Conservation (phyloP, 805 yeast species). For the Candida dajiaensis region DNA sequence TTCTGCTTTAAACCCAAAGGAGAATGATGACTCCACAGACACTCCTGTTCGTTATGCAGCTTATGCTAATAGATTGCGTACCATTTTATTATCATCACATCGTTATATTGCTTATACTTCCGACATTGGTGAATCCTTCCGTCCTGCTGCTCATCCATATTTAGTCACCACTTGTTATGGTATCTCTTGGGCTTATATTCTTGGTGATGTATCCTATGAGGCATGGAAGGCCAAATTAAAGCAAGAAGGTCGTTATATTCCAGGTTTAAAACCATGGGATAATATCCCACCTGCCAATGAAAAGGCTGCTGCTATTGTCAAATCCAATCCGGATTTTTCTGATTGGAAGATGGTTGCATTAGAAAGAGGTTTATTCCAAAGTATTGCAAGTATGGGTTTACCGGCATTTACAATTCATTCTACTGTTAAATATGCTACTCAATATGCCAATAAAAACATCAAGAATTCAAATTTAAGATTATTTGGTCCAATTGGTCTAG, state of each 20-base stretch:
- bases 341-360: constrained; percentile 64
- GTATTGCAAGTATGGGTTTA: constrained; percentile 78
- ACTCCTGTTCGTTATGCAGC: constrained; percentile 69
- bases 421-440: constrained; percentile 63
- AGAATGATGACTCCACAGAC: constrained; percentile 35
- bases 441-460: constrained; percentile 49
- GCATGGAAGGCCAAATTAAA: constrained; percentile 67
- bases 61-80: constrained; percentile 68
- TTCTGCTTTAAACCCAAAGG: neutral
- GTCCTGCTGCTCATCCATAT: constrained; percentile 71
- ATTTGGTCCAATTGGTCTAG: constrained; percentile 76
- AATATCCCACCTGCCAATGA: constrained; percentile 35
- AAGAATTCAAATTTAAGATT: constrained; percentile 42
- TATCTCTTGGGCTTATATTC: constrained; percentile 67
- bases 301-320: constrained; percentile 28
- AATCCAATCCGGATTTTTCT: constrained; percentile 23
- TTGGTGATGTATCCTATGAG: constrained; percentile 70
- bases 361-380: constrained; percentile 75
- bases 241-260: constrained; percentile 56
- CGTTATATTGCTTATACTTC: constrained; percentile 83
- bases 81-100: constrained; percentile 66
- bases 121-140: constrained; percentile 80
- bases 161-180: constrained; percentile 65
- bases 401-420: constrained; percentile 85
- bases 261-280: constrained; percentile 68